phyloP scores from a whole-genome alignment of 805 yeast genomes.

The Lipomyces starkeyi region DNA sequence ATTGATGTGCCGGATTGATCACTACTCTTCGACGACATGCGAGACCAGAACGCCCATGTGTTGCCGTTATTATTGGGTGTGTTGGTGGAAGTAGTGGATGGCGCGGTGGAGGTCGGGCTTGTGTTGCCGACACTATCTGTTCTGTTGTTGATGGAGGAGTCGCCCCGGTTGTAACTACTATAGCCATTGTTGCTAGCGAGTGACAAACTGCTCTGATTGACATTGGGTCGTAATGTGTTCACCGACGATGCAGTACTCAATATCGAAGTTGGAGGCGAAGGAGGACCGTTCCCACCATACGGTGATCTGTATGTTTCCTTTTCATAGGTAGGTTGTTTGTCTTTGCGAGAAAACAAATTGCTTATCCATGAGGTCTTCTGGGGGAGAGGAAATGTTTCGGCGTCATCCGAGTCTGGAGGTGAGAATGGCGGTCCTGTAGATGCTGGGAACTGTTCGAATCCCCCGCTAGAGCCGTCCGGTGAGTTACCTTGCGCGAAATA shows the following conservation, averaged over 20 bases:
- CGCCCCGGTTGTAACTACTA: constrained; percentile 1
- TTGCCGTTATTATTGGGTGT: constrained; percentile 10
- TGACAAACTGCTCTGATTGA: constrained; percentile 28
- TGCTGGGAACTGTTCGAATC: constrained; percentile 36
- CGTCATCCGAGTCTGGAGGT: constrained; percentile 36
- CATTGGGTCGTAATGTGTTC: constrained; percentile 32
- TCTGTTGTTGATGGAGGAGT: not conserved
- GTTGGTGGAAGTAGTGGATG: not conserved
- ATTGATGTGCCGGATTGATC: not conserved
- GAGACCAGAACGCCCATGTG: constrained; percentile 36
- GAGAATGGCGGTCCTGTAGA: constrained; percentile 26
- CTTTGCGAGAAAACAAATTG: constrained; percentile 25
- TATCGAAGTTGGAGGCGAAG: constrained; percentile 37
- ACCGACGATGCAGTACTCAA: constrained; percentile 28
- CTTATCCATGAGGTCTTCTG: constrained; percentile 27
- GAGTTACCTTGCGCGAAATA: constrained; percentile 17
- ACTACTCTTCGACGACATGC: constrained; percentile 20
- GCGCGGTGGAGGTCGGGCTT: constrained; percentile 4
- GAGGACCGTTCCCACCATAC: constrained; percentile 24
- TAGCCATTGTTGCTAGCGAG: constrained; percentile 3
- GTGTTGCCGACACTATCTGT: constrained; percentile 9
- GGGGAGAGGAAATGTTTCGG: constrained; percentile 6
- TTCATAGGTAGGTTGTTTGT: constrained; percentile 7
- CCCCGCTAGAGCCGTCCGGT: not conserved
- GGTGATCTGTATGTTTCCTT: constrained; percentile 5